Base-by-base conservation (phyloP, 495 filamentous ascomycete species). In the Pseudoneurospora amorphoporcata region DNA sequence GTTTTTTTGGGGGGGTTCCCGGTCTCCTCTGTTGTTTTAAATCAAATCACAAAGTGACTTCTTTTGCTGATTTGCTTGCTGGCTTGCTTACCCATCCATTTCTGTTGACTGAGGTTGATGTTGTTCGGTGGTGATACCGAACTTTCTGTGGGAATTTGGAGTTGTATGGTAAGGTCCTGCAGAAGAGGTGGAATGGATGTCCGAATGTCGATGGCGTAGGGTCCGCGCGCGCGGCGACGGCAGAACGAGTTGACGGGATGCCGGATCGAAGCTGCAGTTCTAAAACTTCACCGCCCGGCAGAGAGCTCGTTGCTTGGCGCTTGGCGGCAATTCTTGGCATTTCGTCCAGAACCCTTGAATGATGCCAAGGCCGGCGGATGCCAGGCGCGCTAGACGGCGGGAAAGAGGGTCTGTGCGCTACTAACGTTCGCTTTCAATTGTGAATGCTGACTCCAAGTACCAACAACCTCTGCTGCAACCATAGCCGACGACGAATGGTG, bases 71-170 rank as follows among this genome's bases (percentile, higher is more conserved):
- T 4, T 42, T 42, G 41, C 16, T 19, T 47, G 43, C n/a, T 47
- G 6, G 16, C 16, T 43, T 53, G 29, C 40, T 73, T 40, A 72
- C 71, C 71, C 65, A 68, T 72, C 71, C 71, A 72, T 72, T 69
- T 38, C 47, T 38, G 32, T 40, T 39, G 65, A 29, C 3, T 71
- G 45, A 38, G n/a, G 40, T 42, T 69, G n/a, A 23, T 47, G 40
- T 9, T 69, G 47, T 39, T 69, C 53, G 45, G 40, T 71, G 70
- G 3, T 68, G 70, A 32, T 71, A n/a, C 29, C 29, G 41, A 61
- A 61, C 53, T 61, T 4, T 40, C 16, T 35, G 23, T 35, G 29
- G 29, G 29, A 32, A 17, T 37, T 37, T 37, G 3, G 5, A 5
- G 35, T 37, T 37, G 23, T 61, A 8, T 61, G 53, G 29, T 61